Conservation (phyloP, 73 alveolate genomes). For the Paramecium pentaurelia region DNA sequence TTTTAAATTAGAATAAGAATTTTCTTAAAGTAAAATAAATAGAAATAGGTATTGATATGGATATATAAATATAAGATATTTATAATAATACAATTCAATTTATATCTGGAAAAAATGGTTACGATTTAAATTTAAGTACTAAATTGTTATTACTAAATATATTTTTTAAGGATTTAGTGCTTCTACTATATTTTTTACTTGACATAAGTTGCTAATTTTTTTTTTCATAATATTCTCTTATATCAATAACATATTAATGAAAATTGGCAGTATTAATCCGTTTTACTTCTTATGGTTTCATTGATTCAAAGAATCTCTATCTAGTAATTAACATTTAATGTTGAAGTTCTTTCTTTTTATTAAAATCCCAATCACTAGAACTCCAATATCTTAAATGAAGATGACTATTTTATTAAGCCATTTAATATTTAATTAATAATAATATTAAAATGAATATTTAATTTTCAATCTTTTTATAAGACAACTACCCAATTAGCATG, state of each 20-base stretch:
- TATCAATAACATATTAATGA: neutral
- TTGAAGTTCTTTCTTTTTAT: constrained; percentile 14
- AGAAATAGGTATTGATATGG: neutral
- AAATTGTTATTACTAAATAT: neutral
- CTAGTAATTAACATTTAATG: neutral
- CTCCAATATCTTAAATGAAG: constrained; percentile 28
- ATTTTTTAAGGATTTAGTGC: neutral
- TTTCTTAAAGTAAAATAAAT: neutral
- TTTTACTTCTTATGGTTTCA: neutral
- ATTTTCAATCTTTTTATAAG: constrained; percentile 72
- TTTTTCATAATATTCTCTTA: neutral
- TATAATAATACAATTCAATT: neutral
- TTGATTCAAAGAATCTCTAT: constrained; percentile 24
- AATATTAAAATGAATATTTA: neutral
- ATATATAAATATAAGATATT: neutral
- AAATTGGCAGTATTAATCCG: neutral
- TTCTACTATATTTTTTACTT: neutral
- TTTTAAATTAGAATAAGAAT: neutral
- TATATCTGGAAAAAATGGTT: neutral
- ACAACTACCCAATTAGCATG: constrained; percentile 98
- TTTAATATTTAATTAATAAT: neutral
- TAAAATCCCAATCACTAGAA: constrained; percentile 36
- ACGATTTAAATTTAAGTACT: neutral
- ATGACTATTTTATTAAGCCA: neutral
- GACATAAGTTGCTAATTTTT: neutral